These are phyloP conservation scores for Plasmodium billcollinsi DNA, from an alignment of 169 alveolate species.

Conservation along the genomic window DNA sequence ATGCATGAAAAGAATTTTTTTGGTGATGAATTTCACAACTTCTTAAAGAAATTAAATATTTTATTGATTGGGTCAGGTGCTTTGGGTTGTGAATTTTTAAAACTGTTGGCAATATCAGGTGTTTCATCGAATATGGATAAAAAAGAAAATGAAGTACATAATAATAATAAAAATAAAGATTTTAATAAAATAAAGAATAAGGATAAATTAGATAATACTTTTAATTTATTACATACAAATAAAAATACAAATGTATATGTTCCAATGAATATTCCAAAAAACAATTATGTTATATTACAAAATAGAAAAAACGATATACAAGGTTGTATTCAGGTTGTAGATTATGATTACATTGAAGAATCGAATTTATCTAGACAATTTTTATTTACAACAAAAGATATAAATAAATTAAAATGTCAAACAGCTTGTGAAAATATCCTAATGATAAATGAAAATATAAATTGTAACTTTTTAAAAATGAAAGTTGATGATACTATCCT, in stretches of 20 bases:
- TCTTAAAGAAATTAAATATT: slow-evolving; percentile 32
- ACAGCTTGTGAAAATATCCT: slow-evolving; percentile 65
- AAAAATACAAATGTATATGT: too few species aligned
- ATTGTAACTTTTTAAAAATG: slow-evolving; percentile 38
- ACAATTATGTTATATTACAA: neutral
- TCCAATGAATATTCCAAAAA: neutral
- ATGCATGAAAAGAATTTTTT: slow-evolving; percentile 67
- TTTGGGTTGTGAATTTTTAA: slow-evolving; percentile 98
- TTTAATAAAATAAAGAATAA: neutral
- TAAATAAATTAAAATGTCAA: slow-evolving; percentile 59
- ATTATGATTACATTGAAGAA: slow-evolving; percentile 97
- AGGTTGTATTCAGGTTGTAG: slow-evolving; percentile 95
- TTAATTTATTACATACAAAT: too few species aligned
- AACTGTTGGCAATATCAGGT: slow-evolving; percentile 97
- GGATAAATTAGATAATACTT: neutral
- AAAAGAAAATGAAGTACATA: neutral
- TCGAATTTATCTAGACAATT: slow-evolving; percentile 98
- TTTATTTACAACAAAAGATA: slow-evolving; percentile 86
- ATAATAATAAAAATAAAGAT: slow-evolving; percentile 3
- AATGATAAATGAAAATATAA: slow-evolving; percentile 43
- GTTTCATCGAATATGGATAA: slow-evolving; percentile 84
- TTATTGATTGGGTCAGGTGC: slow-evolving; percentile 99
- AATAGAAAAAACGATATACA: neutral
- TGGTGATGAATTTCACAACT: slow-evolving; percentile 58
- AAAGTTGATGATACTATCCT: slow-evolving; percentile 36